phyloP scores from a whole-genome alignment of 2,329 filamentous ascomycete genomes.

The Penicillium brevicompactum region DNA sequence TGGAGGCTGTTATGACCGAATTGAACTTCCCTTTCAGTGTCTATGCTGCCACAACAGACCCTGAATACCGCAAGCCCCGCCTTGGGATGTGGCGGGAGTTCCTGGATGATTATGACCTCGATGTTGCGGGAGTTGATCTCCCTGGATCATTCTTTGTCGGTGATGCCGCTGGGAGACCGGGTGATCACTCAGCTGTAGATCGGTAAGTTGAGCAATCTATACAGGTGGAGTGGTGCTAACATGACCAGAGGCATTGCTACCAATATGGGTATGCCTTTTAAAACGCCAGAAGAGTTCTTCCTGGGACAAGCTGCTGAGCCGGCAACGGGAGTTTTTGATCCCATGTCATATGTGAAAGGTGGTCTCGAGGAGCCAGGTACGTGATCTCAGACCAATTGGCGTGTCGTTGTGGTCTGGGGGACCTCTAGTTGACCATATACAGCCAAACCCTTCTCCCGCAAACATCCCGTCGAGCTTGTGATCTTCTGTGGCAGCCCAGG shows the following conservation, averaged over 20 bases:
- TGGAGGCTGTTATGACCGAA: constrained; percentile 66
- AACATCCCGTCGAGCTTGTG: constrained; percentile 71
- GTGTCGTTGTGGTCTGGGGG: not conserved
- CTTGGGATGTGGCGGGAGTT: constrained; percentile 83
- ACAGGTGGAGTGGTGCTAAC: constrained; percentile 21
- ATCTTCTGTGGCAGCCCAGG: constrained; percentile 88
- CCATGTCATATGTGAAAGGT: constrained; percentile 55
- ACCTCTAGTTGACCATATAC: constrained; percentile 12
- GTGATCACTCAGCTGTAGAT: constrained; percentile 64
- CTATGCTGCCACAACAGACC: constrained; percentile 83
- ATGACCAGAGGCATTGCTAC: constrained; percentile 72
- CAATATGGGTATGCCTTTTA: constrained; percentile 78
- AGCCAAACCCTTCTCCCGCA: constrained; percentile 55
- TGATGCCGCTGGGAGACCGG: constrained; percentile 68
- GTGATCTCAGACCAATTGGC: constrained; percentile 6
- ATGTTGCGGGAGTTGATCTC: constrained; percentile 64
- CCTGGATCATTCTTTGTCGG: constrained; percentile 80
- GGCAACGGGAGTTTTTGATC: constrained; percentile 72
- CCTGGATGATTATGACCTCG: constrained; percentile 62
- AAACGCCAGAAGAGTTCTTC: constrained; percentile 92
- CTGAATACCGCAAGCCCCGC: constrained; percentile 83
- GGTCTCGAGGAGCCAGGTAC: constrained; percentile 37
- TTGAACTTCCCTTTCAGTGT: constrained; percentile 72
- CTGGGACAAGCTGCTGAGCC: constrained; percentile 66
- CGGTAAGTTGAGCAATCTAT: constrained; percentile 42